A percentile compares a stretch with the other conserved stretches of the same genome.
Evolutionary conservation across 768 basidiomycete species (phyloP).

Genomic region (Cystobasidium ongulense): DNA sequence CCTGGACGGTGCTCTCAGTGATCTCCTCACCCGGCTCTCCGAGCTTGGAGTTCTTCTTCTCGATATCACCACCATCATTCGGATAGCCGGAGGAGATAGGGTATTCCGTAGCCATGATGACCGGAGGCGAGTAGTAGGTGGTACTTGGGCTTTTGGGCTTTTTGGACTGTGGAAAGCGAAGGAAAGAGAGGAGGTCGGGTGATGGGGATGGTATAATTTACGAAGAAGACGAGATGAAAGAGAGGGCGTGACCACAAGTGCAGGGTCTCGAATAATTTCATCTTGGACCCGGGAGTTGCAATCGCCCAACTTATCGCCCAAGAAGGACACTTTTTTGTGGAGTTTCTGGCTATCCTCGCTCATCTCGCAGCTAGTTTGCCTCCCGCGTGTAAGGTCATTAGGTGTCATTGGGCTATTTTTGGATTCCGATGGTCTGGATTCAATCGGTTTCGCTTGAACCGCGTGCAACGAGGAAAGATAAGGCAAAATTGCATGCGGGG

Average conservation of each 20-base stretch:
- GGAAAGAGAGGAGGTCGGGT: neutral
- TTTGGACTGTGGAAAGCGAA: neutral
- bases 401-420: neutral
- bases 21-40: constrained; percentile 7
- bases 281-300: neutral
- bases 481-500: neutral
- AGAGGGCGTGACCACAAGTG: neutral
- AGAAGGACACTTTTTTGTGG: too few relatives aligned
- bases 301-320: neutral
- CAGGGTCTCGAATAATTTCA: neutral
- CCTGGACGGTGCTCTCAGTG: constrained; percentile 11
- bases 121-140: neutral
- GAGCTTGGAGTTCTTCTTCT: constrained; percentile 10
- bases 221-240: neutral
- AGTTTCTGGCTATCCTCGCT: too few relatives aligned
- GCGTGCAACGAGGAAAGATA: neutral
- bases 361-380: too few relatives aligned
- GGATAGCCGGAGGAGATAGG: neutral
- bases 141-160: neutral
- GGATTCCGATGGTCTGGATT: neutral
- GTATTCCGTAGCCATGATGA: neutral
- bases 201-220: constrained; percentile 1
- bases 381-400: too few relatives aligned
- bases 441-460: neutral
- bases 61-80: neutral